Conservation (phyloP, 2,329 filamentous ascomycete genomes). For the Stachybotrys echinatus region DNA sequence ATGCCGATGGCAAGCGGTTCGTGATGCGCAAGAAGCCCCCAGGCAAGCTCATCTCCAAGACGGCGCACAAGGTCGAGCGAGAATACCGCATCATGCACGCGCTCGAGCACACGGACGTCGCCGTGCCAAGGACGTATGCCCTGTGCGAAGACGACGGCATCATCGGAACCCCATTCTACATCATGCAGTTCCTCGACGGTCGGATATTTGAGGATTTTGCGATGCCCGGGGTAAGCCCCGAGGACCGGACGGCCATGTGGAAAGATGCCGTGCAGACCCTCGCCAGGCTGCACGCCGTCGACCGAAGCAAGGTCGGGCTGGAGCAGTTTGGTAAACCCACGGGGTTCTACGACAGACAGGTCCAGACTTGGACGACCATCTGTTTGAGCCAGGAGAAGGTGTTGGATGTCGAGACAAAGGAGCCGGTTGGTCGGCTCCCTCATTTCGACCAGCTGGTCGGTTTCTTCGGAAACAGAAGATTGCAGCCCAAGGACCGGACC, state of each 20-base stretch:
- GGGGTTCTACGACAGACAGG: conserved; percentile 83
- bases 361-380: conserved; percentile 76
- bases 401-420: conserved; percentile 69
- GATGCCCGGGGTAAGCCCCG: conserved; percentile 65
- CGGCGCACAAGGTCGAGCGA: conserved; percentile 93
- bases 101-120: conserved; percentile 71
- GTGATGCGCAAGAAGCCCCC: conserved; percentile 98
- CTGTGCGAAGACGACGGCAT: conserved; percentile 79
- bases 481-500: conserved; percentile 71
- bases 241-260: conserved; percentile 78
- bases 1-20: conserved; percentile 62
- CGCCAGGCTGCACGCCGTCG: conserved; percentile 76
- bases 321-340: conserved; percentile 64
- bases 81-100: conserved; percentile 90
- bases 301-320: conserved; percentile 61
- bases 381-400: conserved; percentile 71
- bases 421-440: conserved; percentile 75
- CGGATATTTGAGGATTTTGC: conserved; percentile 87
- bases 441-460: conserved; percentile 73
- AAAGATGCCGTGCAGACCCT: conserved; percentile 76
- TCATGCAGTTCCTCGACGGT: conserved; percentile 94
- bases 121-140: conserved; percentile 76
- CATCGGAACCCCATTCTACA: conserved; percentile 89
- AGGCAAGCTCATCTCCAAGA: conserved; percentile 87
- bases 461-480: conserved; percentile 67